Evolutionary conservation across 176 grass and related monocot species (phyloP).

Genomic region (Oryza brachyantha): DNA sequence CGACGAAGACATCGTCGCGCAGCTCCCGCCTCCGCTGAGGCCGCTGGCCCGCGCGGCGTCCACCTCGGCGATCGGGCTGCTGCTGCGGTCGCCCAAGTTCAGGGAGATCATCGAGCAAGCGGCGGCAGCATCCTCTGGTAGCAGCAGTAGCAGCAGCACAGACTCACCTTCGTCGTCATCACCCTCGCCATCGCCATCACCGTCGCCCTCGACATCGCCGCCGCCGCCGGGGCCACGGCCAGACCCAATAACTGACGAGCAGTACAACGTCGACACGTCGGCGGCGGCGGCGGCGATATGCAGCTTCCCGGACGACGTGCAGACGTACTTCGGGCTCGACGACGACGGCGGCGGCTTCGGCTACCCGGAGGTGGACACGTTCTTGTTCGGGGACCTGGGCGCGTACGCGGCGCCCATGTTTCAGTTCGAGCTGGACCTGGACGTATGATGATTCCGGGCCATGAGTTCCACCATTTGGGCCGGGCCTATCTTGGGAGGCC

Average conservation of each 20-base stretch:
- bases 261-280: background rate
- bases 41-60: background rate
- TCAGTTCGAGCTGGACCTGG: conserved; percentile 41
- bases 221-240: background rate
- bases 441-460: conserved; percentile 18
- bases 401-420: conserved; percentile 59
- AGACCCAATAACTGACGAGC: background rate
- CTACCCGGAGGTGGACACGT: conserved; percentile 40
- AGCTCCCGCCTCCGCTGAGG: background rate
- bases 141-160: background rate
- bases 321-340: conserved; percentile 55
- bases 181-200: background rate
- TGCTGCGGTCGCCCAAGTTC: conserved; percentile 46
- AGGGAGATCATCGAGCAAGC: conserved; percentile 50
- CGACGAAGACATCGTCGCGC: background rate
- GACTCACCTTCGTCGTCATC: background rate
- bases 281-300: background rate
- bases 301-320: conserved; percentile 73
- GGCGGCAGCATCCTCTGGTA: background rate
- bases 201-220: background rate
- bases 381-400: conserved; percentile 54
- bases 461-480: too few species aligned
- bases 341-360: background rate
- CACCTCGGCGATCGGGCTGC: conserved; percentile 12
- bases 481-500: background rate